A percentile compares a stretch with the other conserved stretches of the same genome.
phyloP scores from a whole-genome alignment of 106 monocot species.

The Allium cepa region DNA sequence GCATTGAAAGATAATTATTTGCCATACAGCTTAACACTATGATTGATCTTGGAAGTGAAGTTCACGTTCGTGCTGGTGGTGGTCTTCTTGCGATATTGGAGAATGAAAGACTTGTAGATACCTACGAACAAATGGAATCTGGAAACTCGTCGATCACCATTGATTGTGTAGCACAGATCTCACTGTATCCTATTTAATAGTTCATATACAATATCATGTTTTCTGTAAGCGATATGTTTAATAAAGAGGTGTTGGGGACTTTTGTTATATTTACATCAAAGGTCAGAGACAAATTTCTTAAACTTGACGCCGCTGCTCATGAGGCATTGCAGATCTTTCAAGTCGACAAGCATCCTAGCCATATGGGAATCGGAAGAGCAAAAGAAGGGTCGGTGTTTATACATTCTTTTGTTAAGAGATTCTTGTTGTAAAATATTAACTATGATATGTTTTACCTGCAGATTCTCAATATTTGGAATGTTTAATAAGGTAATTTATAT shows the following conservation, averaged over 20 bases:
- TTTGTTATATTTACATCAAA: constrained; percentile 32
- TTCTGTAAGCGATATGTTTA: constrained; percentile 11
- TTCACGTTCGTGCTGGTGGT: constrained; percentile 89
- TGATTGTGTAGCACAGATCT: constrained; percentile 73
- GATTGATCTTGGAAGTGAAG: constrained; percentile 94
- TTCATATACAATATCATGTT: constrained; percentile 4
- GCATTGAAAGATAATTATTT: not conserved
- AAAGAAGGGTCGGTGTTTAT: constrained; percentile 80
- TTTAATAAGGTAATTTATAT: constrained; percentile 72
- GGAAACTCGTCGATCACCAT: constrained; percentile 75
- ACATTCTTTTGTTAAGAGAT: too few species aligned
- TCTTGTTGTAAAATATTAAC: constrained; percentile 5
- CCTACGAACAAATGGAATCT: constrained; percentile 54
- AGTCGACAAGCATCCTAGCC: constrained; percentile 95
- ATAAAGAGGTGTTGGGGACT: not conserved
- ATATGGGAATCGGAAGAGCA: constrained; percentile 98
- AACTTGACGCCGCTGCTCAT: constrained; percentile 88
- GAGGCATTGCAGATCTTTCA: constrained; percentile 97
- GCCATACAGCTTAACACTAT: constrained; percentile 87
- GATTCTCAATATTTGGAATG: constrained; percentile 97
- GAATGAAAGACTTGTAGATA: constrained; percentile 85
- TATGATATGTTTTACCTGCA: constrained; percentile 25
- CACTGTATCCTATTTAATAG: constrained; percentile 62
- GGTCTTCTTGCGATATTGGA: constrained; percentile 92
- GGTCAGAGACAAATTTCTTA: constrained; percentile 84